Base-by-base conservation (phyloP, 176 grass and related monocot genomes). In the Phyllostachys edulis region DNA sequence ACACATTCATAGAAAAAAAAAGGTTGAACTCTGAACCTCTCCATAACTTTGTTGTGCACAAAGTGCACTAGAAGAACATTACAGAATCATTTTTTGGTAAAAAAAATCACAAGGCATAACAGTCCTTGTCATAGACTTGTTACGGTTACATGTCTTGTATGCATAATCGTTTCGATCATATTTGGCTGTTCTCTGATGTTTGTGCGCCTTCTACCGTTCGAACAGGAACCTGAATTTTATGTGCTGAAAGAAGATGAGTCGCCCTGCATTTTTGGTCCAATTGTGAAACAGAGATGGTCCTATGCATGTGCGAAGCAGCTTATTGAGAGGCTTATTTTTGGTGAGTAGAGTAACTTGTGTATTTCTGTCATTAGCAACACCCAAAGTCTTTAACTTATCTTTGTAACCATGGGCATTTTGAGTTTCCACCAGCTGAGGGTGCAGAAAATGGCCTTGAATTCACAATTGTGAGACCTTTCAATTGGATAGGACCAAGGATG, bases 401-500 rank as follows among this genome's bases (percentile, higher is more conserved):
- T 52, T 44, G 49, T 82, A 80, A 82, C n/a, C 5, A 6, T 73
- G 39, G 15, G 52, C 12, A 21, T 66, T 91, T 70, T 71, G 83
- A n/a, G 50, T 85, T 24, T 60, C 46, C 36, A 71, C 41, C 71
- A 98, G 96, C 96, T 81, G 93, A 96, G 71, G 96, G 96, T 78
- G 93, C 96, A 20, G 93, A 99, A 83, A 92, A 96, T 69, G 88
- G 76, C 38, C 93, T 99, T 15, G 88, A 96, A 12, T 99, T 99
- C 84, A 96, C 96, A 74, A 94, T 99, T 44, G 96, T 99, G 71
- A 89, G 96, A 59, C 96, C 96, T 73, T 98, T 98, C 78, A 98
- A 98, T 74, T 98, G 93, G 93, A 98, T 98, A 87, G 96, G 96
- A 29, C 96, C 96, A 55, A 94, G 96, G 70, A 98, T 98, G 96